Base-by-base conservation (phyloP, 805 yeast genomes). In the Candida wancherniae region DNA sequence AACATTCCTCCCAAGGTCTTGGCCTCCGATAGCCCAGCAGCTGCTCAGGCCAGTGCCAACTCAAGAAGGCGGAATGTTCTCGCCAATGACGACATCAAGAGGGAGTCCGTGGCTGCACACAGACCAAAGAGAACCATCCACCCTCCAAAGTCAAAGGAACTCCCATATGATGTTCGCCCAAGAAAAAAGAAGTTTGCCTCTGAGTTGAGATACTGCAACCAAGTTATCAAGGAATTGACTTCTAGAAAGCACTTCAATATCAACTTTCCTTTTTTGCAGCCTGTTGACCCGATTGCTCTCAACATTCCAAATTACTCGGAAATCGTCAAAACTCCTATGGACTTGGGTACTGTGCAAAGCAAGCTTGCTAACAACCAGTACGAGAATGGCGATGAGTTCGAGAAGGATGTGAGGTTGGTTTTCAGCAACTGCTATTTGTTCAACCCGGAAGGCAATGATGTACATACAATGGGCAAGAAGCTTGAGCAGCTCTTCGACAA, bases 381-480 rank as follows among this genome's bases (percentile, higher is more conserved):
- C 56, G 90, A 84, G 51, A 78, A 80, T 33, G 92, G 87, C 12
- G 95, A 84, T 38, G 88, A 84, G 41, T 87, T 90, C 53, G 95
- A 82, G 53, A 61, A 59, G 24, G 98, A 92, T 53, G 74, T 90
- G 21, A 71, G 85, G 35, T 70, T 87, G 39, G 84, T 92, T 36
- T 88, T 92, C 63, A 67, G 73, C 40, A 90, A 92, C 61, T 90
- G 97, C 62, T 92, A 85, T 56, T 68, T 72, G 10, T 92, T 90
- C 65, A 92, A 92, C 58, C 97, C 98, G 2, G 95, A 84, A 48
- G 95, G 96, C n/a, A 80, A 95, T 4, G 94, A 94, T 28, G 98
- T 92, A 21, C 86, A 88, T 57, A 73, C 76, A 72, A 83, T 92
- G 94, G 98, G 97, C 12, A 95, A 85, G 55, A 73, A 87, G 47